Evolutionary conservation across 306 rosid genomes (phyloP).

Genomic region (Sphenostylis stenocarpa): DNA sequence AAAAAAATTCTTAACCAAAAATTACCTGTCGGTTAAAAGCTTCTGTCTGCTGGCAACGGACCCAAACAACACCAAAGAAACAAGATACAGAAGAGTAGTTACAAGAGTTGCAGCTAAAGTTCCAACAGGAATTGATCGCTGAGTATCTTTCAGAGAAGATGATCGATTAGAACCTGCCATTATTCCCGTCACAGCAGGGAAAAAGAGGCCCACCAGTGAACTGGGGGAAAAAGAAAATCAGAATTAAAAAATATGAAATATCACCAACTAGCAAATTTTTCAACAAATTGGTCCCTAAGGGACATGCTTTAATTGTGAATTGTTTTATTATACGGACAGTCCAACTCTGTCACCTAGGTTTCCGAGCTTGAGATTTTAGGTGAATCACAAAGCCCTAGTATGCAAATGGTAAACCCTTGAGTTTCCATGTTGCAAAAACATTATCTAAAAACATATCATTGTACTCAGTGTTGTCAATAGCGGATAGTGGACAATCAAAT

Average conservation of each 20-base stretch:
- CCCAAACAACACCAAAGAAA: slow-evolving; percentile 87
- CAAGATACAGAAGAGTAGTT: slow-evolving; percentile 71
- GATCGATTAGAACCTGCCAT: slow-evolving; percentile 99
- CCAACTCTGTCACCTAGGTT: background rate
- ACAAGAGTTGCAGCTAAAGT: slow-evolving; percentile 86
- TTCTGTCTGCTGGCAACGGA: slow-evolving; percentile 76
- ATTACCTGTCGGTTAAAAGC: slow-evolving; percentile 90
- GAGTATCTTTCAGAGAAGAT: slow-evolving; percentile 92
- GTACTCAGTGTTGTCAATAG: background rate
- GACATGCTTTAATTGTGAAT: background rate
- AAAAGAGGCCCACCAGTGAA: slow-evolving; percentile 98
- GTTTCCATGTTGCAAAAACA: background rate
- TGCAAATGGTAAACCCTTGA: background rate
- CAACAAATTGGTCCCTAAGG: background rate
- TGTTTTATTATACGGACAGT: background rate
- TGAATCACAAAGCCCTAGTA: background rate
- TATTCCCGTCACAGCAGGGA: slow-evolving; percentile 99
- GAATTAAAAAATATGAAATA: slow-evolving; percentile 31
- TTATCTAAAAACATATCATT: background rate
- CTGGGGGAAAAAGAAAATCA: slow-evolving; percentile 44
- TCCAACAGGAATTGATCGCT: slow-evolving; percentile 95
- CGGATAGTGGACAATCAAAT: too few relatives aligned
- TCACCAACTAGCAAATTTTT: slow-evolving; percentile 10
- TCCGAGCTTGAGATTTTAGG: background rate
- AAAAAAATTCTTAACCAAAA: slow-evolving; percentile 19